Base-by-base conservation (phyloP, 805 yeast genomes). In the Candida ulmi region DNA sequence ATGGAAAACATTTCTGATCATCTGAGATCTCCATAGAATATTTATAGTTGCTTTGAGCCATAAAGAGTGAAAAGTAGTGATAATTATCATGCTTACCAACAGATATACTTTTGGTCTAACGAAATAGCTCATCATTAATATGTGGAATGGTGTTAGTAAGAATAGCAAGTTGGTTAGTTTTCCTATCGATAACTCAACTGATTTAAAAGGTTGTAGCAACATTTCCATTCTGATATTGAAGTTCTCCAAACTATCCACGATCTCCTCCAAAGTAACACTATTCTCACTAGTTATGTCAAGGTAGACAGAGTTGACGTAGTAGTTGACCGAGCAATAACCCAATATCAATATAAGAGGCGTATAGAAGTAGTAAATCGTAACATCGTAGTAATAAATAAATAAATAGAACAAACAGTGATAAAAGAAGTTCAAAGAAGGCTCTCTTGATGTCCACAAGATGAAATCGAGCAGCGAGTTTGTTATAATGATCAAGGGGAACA, bases 181-280 rank as follows among this genome's bases (percentile, higher is more conserved):
- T 35, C 57, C 30, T 40, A 67, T 55, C 12, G 70, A 55, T 3
- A 71, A 43, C 25, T 35, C 38, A 11, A 50, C 26, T 1, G 26
- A 35, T 21, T 38, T 36, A n/a, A 51, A 29, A 2, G 57, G 55
- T 5, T 28, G 35, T 11, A 39, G 17, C 4, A 50, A 13, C 45
- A 69, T 55, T 37, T 70, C 74, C 42, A 63, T 53, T 35, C 76
- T 59, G 2, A 60, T 58, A 0, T 68, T n/a, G 30, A 72, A 60
- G 44, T 72, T 72, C 43, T 71, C 72, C 35, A 72, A 46, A 0
- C 69, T 63, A 37, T 63, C 63, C 35, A 72, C 47, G 1, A 71
- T 68, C 45, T 72, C 76, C 36, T 69, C 76, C 28, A 71, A 56
- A 2, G 78, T 72, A 19, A 76, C 76, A 40, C 60, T 66, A 39